Conservation (phyloP, 2,329 filamentous ascomycete genomes). For the Cercospora berteroae region DNA sequence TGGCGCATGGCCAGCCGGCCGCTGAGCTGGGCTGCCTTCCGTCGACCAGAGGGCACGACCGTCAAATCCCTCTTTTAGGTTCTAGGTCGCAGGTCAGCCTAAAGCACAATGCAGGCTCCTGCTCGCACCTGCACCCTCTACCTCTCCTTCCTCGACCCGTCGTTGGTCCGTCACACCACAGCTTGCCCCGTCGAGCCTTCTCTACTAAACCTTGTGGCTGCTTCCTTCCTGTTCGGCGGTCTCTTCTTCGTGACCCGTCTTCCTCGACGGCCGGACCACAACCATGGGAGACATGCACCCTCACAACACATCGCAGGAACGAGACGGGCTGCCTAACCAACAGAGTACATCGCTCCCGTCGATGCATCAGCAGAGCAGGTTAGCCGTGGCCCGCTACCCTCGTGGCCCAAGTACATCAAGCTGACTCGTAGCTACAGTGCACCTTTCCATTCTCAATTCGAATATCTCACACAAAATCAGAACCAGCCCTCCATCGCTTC, state of each 20-base stretch:
- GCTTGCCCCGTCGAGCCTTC: slow-evolving; percentile 1
- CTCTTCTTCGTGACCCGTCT: background rate
- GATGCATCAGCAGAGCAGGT: slow-evolving; percentile 19
- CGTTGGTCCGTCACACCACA: slow-evolving; percentile 16
- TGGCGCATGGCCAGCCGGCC: slow-evolving; percentile 9
- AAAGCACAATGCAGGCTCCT: background rate
- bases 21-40: background rate
- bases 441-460: slow-evolving; percentile 27
- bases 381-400: slow-evolving; percentile 1
- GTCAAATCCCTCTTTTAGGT: background rate
- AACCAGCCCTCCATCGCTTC: slow-evolving; percentile 5
- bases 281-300: background rate
- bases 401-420: background rate
- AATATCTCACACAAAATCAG: slow-evolving; percentile 23
- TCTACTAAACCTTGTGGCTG: slow-evolving; percentile 11
- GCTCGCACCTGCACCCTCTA: slow-evolving; percentile 3
- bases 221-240: slow-evolving; percentile 4
- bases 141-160: slow-evolving; percentile 8
- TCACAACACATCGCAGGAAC: background rate
- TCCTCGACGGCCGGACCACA: background rate
- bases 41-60: background rate
- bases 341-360: background rate
- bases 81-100: slow-evolving; percentile 11
- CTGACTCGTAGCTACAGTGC: slow-evolving; percentile 19
- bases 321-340: background rate